A percentile compares a stretch with the other conserved stretches of the same genome.
phyloP scores from a whole-genome alignment of 768 basidiomycete genomes.

The Leccinum subtestaceum region DNA sequence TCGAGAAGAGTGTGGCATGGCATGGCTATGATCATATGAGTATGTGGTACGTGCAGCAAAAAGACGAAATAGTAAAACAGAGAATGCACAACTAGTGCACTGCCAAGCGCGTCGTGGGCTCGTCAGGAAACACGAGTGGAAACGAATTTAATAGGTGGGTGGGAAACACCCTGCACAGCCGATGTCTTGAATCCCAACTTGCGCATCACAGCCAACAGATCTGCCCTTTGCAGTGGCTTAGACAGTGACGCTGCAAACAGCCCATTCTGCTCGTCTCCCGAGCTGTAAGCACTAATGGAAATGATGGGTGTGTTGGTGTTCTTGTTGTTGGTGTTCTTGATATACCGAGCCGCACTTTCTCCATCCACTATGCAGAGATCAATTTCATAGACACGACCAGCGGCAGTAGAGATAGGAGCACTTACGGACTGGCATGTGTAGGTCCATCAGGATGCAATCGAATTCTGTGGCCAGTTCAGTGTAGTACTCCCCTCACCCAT shows the following conservation, averaged over 20 bases:
- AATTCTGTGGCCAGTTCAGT: slow-evolving; percentile 58
- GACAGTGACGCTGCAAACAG: slow-evolving; percentile 79
- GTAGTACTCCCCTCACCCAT: neutral
- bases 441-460: slow-evolving; percentile 93
- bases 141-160: slow-evolving; percentile 50
- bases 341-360: slow-evolving; percentile 94
- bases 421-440: slow-evolving; percentile 92
- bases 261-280: slow-evolving; percentile 63
- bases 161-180: slow-evolving; percentile 56
- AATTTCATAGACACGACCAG: slow-evolving; percentile 7
- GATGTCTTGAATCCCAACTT: slow-evolving; percentile 90
- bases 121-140: slow-evolving; percentile 33
- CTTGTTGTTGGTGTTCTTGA: slow-evolving; percentile 95
- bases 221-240: slow-evolving; percentile 88
- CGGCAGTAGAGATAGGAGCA: slow-evolving; percentile 12
- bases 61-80: slow-evolving; percentile 29
- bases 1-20: slow-evolving; percentile 27
- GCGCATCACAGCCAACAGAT: slow-evolving; percentile 77
- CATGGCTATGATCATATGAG: slow-evolving; percentile 30
- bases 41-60: slow-evolving; percentile 30
- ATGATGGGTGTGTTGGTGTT: slow-evolving; percentile 92
- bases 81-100: slow-evolving; percentile 22
- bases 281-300: slow-evolving; percentile 86
- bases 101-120: neutral
- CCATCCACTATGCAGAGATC: slow-evolving; percentile 66